These are phyloP conservation scores for Apiotrichum mycotoxinovorans DNA, from an alignment of 1,284 basidiomycete species.

Conservation along the genomic window DNA sequence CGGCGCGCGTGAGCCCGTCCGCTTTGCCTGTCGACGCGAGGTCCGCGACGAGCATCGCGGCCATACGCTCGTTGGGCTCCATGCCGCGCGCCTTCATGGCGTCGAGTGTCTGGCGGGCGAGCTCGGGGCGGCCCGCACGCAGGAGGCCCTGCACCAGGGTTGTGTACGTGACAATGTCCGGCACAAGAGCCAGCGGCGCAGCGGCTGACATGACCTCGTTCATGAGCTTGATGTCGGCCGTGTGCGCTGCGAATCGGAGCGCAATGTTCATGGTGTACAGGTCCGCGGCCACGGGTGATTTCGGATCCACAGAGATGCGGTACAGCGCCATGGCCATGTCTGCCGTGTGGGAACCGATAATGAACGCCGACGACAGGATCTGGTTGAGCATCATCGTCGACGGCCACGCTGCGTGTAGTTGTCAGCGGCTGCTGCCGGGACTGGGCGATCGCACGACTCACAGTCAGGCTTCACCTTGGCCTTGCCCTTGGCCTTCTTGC, in stretches of 20 bases:
- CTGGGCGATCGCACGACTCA: no score
- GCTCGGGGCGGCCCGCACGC: constrained; percentile 63
- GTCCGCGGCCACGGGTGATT: constrained; percentile 55
- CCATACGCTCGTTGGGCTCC: constrained; percentile 65
- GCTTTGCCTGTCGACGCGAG: constrained; percentile 60
- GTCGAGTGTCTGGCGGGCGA: constrained; percentile 60
- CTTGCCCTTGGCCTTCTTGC: not conserved
- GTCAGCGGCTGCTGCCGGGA: no score
- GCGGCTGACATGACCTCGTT: constrained; percentile 61
- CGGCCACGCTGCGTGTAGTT: constrained; percentile 26
- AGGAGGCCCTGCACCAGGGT: constrained; percentile 71
- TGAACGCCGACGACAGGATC: constrained; percentile 38
- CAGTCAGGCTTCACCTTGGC: not conserved
- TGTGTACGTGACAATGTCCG: constrained; percentile 76
- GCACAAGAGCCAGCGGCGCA: constrained; percentile 54
- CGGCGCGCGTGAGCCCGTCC: constrained; percentile 59
- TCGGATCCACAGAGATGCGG: constrained; percentile 28
- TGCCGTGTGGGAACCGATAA: constrained; percentile 30
- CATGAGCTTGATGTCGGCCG: constrained; percentile 60
- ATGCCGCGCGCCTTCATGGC: constrained; percentile 72
- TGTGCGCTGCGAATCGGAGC: constrained; percentile 62
- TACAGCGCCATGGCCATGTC: constrained; percentile 37
- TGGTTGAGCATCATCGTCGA: constrained; percentile 43
- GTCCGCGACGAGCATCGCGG: constrained; percentile 68
- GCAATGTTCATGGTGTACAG: constrained; percentile 74